These are phyloP conservation scores for Eucalyptus dawsonii DNA, from an alignment of 345 rosid species.

Conservation along the genomic window DNA sequence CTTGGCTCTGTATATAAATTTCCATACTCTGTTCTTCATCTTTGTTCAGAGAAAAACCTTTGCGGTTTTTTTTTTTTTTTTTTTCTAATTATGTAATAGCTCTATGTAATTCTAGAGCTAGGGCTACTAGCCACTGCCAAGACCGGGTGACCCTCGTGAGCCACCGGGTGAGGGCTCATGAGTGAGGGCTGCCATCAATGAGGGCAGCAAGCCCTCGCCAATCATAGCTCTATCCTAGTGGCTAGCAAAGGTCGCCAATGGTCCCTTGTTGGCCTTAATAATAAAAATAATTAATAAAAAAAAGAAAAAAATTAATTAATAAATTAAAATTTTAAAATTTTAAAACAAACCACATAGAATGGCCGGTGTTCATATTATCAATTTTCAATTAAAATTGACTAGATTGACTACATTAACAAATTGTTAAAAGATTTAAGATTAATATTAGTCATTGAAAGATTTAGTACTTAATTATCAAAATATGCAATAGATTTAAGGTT, in stretches of 20 bases:
- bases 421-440: no score
- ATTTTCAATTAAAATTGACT: no score
- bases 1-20: not conserved
- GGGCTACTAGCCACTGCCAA: not conserved
- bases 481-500: no score
- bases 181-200: no score
- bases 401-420: no score
- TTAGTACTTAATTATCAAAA: no score
- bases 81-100: not conserved
- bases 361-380: fast-evolving
- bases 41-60: not conserved
- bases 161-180: not conserved
- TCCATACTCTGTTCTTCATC: not conserved
- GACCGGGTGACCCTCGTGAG: not conserved
- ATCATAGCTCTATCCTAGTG: not conserved
- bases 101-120: not conserved
- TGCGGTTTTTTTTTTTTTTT: not conserved
- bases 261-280: not conserved
- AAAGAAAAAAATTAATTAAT: no score
- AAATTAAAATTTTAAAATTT: no score
- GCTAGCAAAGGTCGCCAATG: fast-evolving
- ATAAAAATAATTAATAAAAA: no score
- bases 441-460: no score
- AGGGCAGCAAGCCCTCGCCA: no score
- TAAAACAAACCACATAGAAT: no score